A percentile compares a stretch with the other conserved stretches of the same genome.
Conservation (phyloP, 352 stramenopile genomes). For the Pythium volutum region DNA sequence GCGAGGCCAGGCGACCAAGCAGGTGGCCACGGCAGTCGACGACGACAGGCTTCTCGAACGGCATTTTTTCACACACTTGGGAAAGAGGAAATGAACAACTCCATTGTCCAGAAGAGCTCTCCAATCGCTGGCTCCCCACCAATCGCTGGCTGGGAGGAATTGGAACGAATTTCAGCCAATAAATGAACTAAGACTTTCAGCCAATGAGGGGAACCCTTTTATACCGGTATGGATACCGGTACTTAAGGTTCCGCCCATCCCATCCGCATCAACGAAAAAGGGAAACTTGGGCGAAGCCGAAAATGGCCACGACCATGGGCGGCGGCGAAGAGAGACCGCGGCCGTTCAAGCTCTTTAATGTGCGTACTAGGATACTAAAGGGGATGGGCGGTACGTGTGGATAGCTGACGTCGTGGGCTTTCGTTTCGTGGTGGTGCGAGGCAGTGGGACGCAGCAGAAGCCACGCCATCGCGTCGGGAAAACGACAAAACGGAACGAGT, state of each 20-base stretch:
- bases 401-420: constrained; percentile 9
- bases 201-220: constrained; percentile 10
- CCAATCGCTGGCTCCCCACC: constrained; percentile 4
- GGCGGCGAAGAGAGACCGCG: constrained; percentile 3
- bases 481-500: not conserved
- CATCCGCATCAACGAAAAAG: constrained; percentile 22
- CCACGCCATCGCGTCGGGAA: not conserved
- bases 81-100: constrained; percentile 63
- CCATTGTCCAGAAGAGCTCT: constrained; percentile 9
- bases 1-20: constrained; percentile 96
- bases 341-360: constrained; percentile 30
- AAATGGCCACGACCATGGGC: constrained; percentile 18
- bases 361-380: constrained; percentile 6
- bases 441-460: constrained; percentile 20
- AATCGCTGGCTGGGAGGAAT: constrained; percentile 30
- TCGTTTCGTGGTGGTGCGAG: not conserved
- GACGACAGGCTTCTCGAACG: constrained; percentile 95
- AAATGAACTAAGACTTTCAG: not conserved
- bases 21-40: constrained; percentile 99
- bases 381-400: no score
- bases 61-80: constrained; percentile 68
- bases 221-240: constrained; percentile 11
- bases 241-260: not conserved
- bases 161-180: constrained; percentile 23
- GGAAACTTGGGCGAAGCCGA: constrained; percentile 8